phyloP scores from a whole-genome alignment of 2,329 filamentous ascomycete genomes.

The Penicillium sp. region DNA sequence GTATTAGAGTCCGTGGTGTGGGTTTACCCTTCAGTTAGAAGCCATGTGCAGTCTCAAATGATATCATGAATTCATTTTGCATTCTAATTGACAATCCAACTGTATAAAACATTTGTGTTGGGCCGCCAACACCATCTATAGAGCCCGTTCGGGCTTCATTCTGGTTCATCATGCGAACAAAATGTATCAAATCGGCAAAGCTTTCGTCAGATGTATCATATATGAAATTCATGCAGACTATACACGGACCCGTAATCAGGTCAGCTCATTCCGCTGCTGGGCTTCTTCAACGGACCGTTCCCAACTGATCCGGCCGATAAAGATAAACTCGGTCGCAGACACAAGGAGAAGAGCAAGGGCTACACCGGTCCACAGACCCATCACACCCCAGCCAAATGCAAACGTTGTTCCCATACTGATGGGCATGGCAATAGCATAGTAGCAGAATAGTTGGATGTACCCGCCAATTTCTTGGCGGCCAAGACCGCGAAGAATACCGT shows the following conservation, averaged over 20 bases:
- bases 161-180: background rate
- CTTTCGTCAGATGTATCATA: background rate
- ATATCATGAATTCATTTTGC: conserved; percentile 24
- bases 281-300: conserved; percentile 61
- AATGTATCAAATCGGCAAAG: background rate
- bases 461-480: conserved; percentile 88
- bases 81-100: background rate
- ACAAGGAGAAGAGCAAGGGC: conserved; percentile 67
- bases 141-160: background rate
- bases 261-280: conserved; percentile 51
- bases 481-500: conserved; percentile 81
- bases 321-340: conserved; percentile 55
- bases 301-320: conserved; percentile 57
- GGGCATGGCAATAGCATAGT: conserved; percentile 83
- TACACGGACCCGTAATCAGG: conserved; percentile 7
- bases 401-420: conserved; percentile 78
- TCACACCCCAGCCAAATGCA: conserved; percentile 70
- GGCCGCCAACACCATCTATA: background rate
- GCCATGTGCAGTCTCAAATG: conserved; percentile 17
- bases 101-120: background rate
- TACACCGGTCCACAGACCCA: conserved; percentile 78
- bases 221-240: background rate
- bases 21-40: conserved; percentile 25
- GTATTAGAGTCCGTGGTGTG: conserved; percentile 10
- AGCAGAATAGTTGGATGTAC: conserved; percentile 80